Percentiles rank a stretch among this genome's conserved stretches.
Evolutionary conservation across 169 alveolate species (phyloP).

Genomic region (Plasmodium knowlesi): DNA sequence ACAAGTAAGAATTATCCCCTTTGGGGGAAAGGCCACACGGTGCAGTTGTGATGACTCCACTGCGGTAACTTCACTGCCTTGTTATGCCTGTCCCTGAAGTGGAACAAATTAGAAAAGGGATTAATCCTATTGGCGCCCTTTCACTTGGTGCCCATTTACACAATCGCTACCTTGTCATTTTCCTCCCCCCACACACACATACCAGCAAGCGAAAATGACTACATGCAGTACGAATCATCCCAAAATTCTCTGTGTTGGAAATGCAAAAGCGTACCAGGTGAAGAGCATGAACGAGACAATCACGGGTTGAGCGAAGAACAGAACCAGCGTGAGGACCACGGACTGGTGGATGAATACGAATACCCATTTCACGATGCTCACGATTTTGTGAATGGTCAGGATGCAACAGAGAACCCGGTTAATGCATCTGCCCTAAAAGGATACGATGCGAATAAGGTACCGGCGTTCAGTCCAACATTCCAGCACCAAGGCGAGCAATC

Average conservation of each 20-base stretch:
- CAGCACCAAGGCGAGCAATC: not conserved
- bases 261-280: not conserved
- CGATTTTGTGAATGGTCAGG: not conserved
- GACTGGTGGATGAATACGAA: constrained; percentile 17
- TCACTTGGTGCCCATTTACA: not conserved
- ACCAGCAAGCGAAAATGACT: constrained; percentile 33
- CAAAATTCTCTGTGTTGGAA: not conserved
- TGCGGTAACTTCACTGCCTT: not conserved
- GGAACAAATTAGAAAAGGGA: not conserved
- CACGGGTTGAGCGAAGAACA: not conserved
- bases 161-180: not conserved
- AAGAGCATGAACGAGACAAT: not conserved
- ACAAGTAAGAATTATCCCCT: constrained; percentile 1
- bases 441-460: not conserved
- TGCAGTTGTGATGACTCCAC: not conserved
- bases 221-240: not conserved
- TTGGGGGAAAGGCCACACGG: not conserved
- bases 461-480: not conserved
- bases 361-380: constrained; percentile 28
- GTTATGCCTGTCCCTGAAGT: not conserved
- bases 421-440: not conserved
- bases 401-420: not conserved
- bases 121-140: not conserved
- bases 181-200: not conserved
- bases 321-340: not conserved